These are phyloP conservation scores for Pterocarpus macrocarpus DNA, from an alignment of 306 rosid species.

Conservation along the genomic window DNA sequence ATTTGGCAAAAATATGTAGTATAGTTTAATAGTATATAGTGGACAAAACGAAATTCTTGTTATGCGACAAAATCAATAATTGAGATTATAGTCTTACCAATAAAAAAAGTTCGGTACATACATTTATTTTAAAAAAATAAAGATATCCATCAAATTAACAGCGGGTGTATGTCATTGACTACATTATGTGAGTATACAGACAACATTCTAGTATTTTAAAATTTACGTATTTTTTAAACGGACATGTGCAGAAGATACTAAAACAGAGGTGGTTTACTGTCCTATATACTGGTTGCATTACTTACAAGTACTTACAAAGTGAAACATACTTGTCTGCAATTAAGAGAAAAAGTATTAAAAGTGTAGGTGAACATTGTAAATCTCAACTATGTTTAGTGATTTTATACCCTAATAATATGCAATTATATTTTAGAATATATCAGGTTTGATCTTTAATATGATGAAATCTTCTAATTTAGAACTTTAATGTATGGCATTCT, in stretches of 20 bases:
- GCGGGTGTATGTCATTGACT: constrained; percentile 32
- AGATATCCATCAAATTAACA: not conserved
- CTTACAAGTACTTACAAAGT: not conserved
- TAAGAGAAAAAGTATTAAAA: not conserved
- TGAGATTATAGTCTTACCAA: constrained; percentile 29
- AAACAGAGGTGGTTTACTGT: constrained; percentile 35
- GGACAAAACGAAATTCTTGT: constrained; percentile 29
- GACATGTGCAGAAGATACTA: constrained; percentile 41
- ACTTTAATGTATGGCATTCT: no score
- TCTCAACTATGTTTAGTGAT: not conserved
- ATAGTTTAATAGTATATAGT: constrained; percentile 10
- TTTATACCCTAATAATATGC: not conserved
- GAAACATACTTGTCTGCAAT: constrained; percentile 13
- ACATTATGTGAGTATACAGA: constrained; percentile 28
- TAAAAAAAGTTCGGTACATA: not conserved
- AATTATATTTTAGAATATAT: not conserved
- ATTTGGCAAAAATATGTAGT: constrained; percentile 31
- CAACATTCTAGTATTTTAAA: constrained; percentile 41
- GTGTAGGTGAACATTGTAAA: constrained; percentile 1
- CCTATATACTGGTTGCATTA: constrained; percentile 19
- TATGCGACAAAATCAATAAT: constrained; percentile 49
- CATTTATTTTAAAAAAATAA: not conserved
- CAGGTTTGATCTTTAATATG: no score
- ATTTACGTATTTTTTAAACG: not conserved
- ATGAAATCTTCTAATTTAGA: no score